These are phyloP conservation scores for Capsicum pubescens DNA, from an alignment of 257 asterid genomes.

Conservation along the genomic window DNA sequence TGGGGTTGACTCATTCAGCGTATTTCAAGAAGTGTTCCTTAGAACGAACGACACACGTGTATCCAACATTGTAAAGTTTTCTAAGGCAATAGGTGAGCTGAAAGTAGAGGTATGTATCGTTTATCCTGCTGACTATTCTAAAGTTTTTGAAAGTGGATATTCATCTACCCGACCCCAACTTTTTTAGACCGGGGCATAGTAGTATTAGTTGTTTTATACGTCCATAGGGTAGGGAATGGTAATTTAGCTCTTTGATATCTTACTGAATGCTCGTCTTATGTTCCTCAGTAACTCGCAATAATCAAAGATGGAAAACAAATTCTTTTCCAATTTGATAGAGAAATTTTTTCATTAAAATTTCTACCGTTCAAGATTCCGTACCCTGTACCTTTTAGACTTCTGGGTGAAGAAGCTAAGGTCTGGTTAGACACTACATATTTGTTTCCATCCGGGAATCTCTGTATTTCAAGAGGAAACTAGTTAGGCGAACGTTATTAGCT, in stretches of 20 bases:
- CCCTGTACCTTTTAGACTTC: conserved; percentile 90
- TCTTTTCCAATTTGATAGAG: conserved; percentile 86
- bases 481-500: conserved; percentile 40
- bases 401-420: conserved; percentile 96
- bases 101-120: conserved; percentile 79
- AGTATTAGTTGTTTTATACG: no score
- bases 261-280: background rate
- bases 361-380: conserved; percentile 93
- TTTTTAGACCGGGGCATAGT: background rate
- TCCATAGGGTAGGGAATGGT: background rate
- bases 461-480: conserved; percentile 95
- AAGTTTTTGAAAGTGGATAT: background rate
- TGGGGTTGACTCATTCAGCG: conserved; percentile 86
- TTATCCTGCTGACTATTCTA: background rate
- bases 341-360: conserved; percentile 79
- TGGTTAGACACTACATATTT: conserved; percentile 94
- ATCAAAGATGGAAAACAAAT: conserved; percentile 68
- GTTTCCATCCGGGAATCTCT: conserved; percentile 82
- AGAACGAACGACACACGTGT: conserved; percentile 78
- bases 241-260: background rate
- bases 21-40: conserved; percentile 88
- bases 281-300: conserved; percentile 74
- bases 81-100: conserved; percentile 77
- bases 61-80: conserved; percentile 82
- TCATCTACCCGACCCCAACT: background rate